Percentiles rank a stretch among this genome's conserved stretches.
Evolutionary conservation across 495 filamentous ascomycete genomes (phyloP).

Genomic region (Geopyxis carbonaria): DNA sequence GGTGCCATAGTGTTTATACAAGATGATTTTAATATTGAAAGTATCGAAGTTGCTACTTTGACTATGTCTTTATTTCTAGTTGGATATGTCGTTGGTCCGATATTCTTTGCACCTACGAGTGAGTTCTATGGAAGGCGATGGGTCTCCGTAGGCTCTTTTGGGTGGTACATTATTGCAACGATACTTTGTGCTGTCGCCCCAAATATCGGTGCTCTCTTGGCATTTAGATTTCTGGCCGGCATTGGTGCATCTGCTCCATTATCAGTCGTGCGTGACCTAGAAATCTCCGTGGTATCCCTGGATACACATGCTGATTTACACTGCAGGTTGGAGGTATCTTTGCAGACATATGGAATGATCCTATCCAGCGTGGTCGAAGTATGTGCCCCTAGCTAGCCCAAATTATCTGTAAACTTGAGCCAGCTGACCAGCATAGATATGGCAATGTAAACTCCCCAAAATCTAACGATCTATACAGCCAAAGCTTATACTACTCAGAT

Average conservation of each 20-base stretch:
- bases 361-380: conserved; percentile 34
- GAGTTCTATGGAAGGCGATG: conserved; percentile 33
- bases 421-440: conserved; percentile 24
- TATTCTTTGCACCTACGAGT: conserved; percentile 35
- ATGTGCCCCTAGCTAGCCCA: conserved; percentile 26
- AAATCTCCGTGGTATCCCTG: not conserved
- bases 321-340: conserved; percentile 30
- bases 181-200: conserved; percentile 38
- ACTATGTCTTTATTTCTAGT: conserved; percentile 38
- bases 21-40: conserved; percentile 29
- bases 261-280: conserved; percentile 22
- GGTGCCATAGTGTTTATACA: conserved; percentile 32
- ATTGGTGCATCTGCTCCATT: conserved; percentile 36
- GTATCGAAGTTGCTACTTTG: conserved; percentile 29
- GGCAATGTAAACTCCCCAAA: too few relatives aligned
- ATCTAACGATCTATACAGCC: too few relatives aligned
- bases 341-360: conserved; percentile 37
- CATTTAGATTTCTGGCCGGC: conserved; percentile 36
- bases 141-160: not conserved
- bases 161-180: conserved; percentile 32
- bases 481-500: too few relatives aligned
- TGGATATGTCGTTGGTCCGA: conserved; percentile 35
- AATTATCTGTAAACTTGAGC: conserved; percentile 17
- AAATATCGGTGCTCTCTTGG: conserved; percentile 33
- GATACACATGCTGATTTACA: not conserved